Percentiles rank a stretch among this genome's conserved stretches.
These are phyloP conservation scores for Phytophthora nicotianae DNA, from an alignment of 352 stramenopile species.

Conservation along the genomic window DNA sequence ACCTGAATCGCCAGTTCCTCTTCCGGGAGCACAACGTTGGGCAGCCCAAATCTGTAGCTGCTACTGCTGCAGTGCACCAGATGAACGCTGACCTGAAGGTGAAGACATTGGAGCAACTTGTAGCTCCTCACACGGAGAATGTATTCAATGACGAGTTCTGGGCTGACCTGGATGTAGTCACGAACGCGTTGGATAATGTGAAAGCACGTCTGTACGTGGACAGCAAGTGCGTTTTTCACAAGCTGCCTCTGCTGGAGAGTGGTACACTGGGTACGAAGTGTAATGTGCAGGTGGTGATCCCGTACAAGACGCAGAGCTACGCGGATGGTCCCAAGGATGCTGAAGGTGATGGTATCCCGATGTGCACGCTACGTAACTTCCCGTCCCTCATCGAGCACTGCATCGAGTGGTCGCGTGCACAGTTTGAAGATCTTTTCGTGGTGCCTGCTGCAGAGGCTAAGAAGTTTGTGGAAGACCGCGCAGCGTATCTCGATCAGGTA, in stretches of 20 bases:
- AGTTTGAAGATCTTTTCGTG: slow-evolving; percentile 89
- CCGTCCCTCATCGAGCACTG: slow-evolving; percentile 96
- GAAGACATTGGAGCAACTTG: slow-evolving; percentile 82
- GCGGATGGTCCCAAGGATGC: slow-evolving; percentile 95
- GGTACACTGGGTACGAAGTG: slow-evolving; percentile 99
- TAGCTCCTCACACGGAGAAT: slow-evolving; percentile 81
- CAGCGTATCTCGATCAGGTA: slow-evolving; percentile 78
- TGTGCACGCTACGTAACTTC: slow-evolving; percentile 99
- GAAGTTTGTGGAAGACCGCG: slow-evolving; percentile 82
- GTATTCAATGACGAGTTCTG: slow-evolving; percentile 85
- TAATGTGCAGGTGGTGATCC: slow-evolving; percentile 94
- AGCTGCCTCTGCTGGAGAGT: slow-evolving; percentile 96
- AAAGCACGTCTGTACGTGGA: slow-evolving; percentile 98
- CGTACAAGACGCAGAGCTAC: slow-evolving; percentile 94
- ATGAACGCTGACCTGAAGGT: slow-evolving; percentile 85
- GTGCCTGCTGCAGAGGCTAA: slow-evolving; percentile 82
- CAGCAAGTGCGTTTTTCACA: slow-evolving; percentile 98
- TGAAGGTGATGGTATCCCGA: slow-evolving; percentile 98
- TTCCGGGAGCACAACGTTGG: slow-evolving; percentile 89
- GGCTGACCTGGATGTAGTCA: slow-evolving; percentile 92
- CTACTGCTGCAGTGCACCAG: slow-evolving; percentile 69
- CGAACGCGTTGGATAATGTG: slow-evolving; percentile 99
- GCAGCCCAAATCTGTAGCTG: slow-evolving; percentile 83
- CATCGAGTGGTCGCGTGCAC: slow-evolving; percentile 97
- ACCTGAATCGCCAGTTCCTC: slow-evolving; percentile 87